These are phyloP conservation scores for Candida odintsovae DNA, from an alignment of 805 yeast species.

Conservation along the genomic window DNA sequence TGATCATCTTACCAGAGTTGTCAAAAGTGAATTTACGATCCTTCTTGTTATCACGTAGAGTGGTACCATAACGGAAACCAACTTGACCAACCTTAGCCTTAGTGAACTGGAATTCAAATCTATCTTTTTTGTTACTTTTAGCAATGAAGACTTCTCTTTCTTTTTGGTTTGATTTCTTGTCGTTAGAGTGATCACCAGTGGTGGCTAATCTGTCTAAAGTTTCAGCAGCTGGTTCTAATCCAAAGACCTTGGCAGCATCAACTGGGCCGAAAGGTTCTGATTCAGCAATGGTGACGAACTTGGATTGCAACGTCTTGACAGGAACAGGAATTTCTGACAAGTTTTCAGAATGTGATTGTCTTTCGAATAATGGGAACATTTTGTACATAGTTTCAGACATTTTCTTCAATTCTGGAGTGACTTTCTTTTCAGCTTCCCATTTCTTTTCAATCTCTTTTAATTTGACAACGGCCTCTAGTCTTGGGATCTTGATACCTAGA, in stretches of 20 bases:
- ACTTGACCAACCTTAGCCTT: constrained; percentile 76
- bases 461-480: constrained; percentile 83
- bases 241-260: constrained; percentile 85
- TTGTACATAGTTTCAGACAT: constrained; percentile 62
- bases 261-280: constrained; percentile 93
- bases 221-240: constrained; percentile 79
- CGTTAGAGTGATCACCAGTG: constrained; percentile 45
- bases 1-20: constrained; percentile 51
- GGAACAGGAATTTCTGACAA: constrained; percentile 94
- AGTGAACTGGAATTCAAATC: constrained; percentile 66
- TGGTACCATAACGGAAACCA: constrained; percentile 89
- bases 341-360: constrained; percentile 52
- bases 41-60: constrained; percentile 81
- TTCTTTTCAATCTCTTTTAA: constrained; percentile 59
- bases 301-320: constrained; percentile 69
- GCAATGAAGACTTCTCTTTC: constrained; percentile 45
- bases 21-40: constrained; percentile 72
- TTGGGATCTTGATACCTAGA: constrained; percentile 74
- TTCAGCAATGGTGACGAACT: constrained; percentile 87
- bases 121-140: constrained; percentile 37
- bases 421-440: constrained; percentile 46
- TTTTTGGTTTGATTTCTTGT: constrained; percentile 19
- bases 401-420: constrained; percentile 49
- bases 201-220: constrained; percentile 65
- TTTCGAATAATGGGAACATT: constrained; percentile 72